phyloP scores from a whole-genome alignment of 768 basidiomycete genomes.

The Dendrothele bispora region DNA sequence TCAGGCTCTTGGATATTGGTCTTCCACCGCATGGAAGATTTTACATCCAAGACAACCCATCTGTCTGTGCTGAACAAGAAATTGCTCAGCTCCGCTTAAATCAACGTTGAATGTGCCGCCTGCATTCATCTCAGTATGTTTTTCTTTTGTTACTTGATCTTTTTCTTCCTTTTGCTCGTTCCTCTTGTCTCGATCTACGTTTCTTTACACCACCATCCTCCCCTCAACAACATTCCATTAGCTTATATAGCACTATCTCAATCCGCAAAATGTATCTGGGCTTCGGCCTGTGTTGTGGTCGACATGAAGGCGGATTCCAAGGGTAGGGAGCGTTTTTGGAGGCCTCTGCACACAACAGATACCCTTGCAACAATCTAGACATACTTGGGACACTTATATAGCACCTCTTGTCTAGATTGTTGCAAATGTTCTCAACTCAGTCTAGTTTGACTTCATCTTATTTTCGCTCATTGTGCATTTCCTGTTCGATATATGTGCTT shows the following conservation, averaged over 20 bases:
- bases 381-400: no score
- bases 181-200: background rate
- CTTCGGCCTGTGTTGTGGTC: background rate
- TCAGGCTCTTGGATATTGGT: constrained; percentile 17
- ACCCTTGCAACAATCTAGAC: no score
- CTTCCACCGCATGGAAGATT: background rate
- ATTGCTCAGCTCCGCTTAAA: background rate
- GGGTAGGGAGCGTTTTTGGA: background rate
- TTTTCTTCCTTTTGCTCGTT: background rate
- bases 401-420: no score
- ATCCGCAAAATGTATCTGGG: background rate
- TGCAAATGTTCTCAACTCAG: no score
- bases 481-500: no score
- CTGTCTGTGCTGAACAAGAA: background rate
- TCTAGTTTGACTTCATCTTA: no score
- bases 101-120: background rate
- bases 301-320: background rate
- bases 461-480: no score
- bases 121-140: background rate
- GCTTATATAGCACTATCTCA: background rate
- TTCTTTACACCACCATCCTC: background rate
- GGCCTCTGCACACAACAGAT: no score
- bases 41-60: background rate
- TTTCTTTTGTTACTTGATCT: background rate
- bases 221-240: background rate